Evolutionary conservation across 2,329 filamentous ascomycete species (phyloP).

Genomic region (Ophiocordyceps robertsii): DNA sequence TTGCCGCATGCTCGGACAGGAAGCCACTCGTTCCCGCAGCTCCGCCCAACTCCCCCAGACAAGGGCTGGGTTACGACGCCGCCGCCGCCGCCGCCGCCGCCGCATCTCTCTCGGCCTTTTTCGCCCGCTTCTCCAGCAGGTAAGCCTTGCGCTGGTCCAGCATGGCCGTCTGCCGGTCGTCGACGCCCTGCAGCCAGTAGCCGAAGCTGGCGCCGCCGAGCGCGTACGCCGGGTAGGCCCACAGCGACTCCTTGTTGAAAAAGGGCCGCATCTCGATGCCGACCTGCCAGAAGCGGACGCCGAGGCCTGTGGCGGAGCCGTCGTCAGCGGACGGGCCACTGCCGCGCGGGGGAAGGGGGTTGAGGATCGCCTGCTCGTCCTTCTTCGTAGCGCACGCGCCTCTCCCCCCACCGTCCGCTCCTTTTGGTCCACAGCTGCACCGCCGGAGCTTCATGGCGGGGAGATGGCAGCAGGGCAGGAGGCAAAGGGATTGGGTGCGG

Average conservation of each 20-base stretch:
- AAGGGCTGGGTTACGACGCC: background rate
- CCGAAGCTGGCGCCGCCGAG: slow-evolving; percentile 81
- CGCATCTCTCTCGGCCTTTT: slow-evolving; percentile 34
- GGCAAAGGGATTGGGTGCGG: background rate
- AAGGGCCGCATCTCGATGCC: slow-evolving; percentile 97
- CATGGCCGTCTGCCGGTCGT: slow-evolving; percentile 65
- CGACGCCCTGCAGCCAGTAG: slow-evolving; percentile 90
- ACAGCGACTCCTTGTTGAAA: slow-evolving; percentile 71
- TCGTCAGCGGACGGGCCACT: too few relatives aligned
- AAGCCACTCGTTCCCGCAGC: background rate
- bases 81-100: slow-evolving; percentile 7
- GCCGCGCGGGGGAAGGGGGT: too few relatives aligned
- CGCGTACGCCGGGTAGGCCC: slow-evolving; percentile 86
- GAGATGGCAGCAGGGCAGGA: background rate
- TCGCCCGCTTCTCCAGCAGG: slow-evolving; percentile 79
- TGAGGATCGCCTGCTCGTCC: too few relatives aligned
- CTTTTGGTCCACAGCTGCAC: too few relatives aligned
- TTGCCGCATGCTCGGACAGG: too few relatives aligned
- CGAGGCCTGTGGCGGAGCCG: slow-evolving; percentile 52
- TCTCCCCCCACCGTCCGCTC: background rate
- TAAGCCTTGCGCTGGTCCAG: slow-evolving; percentile 65
- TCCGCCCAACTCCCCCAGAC: background rate
- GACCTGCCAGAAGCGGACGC: slow-evolving; percentile 88
- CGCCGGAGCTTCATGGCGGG: background rate
- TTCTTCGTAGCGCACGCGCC: background rate